phyloP scores from a whole-genome alignment of 2,329 filamentous ascomycete genomes.

The Aschersonia sp. region DNA sequence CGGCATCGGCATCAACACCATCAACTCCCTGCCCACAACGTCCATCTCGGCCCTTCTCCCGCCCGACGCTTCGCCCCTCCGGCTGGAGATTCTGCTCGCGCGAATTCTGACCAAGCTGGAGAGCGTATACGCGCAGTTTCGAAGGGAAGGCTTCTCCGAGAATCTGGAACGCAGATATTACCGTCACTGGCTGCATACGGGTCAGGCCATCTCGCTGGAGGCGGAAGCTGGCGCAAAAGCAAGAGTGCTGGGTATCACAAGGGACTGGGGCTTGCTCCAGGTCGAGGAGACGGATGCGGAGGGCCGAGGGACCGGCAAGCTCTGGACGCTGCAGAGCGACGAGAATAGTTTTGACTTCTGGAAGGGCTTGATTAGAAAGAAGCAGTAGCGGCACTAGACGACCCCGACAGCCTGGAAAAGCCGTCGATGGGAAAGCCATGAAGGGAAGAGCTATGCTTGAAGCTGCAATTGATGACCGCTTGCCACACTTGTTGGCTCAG shows the following conservation, averaged over 20 bases:
- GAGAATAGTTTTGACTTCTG: conserved; percentile 99
- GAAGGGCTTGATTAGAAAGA: conserved; percentile 70
- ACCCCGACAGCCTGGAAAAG: too few relatives aligned
- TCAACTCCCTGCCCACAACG: conserved; percentile 74
- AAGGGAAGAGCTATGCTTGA: too few relatives aligned
- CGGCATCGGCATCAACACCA: conserved; percentile 76
- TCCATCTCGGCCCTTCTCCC: conserved; percentile 64
- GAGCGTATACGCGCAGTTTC: conserved; percentile 60
- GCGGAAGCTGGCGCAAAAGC: conserved; percentile 62
- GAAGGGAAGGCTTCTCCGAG: conserved; percentile 57
- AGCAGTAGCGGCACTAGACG: conserved; percentile 32
- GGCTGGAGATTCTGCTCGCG: conserved; percentile 68
- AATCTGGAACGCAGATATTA: conserved; percentile 69
- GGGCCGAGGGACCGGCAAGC: conserved; percentile 60
- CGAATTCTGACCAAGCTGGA: conserved; percentile 69
- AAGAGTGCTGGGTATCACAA: conserved; percentile 71
- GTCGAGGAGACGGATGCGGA: conserved; percentile 70
- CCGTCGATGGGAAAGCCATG: too few relatives aligned
- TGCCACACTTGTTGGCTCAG: too few relatives aligned
- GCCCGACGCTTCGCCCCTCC: conserved; percentile 37
- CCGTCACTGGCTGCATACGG: conserved; percentile 70
- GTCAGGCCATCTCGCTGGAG: conserved; percentile 61
- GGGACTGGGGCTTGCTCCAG: conserved; percentile 78
- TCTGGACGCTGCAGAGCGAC: conserved; percentile 83
- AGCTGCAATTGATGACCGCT: too few relatives aligned